Percentiles rank a stretch among this genome's conserved stretches.
phyloP scores from a whole-genome alignment of 1,284 basidiomycete species.

The Rhizoctonia solani region DNA sequence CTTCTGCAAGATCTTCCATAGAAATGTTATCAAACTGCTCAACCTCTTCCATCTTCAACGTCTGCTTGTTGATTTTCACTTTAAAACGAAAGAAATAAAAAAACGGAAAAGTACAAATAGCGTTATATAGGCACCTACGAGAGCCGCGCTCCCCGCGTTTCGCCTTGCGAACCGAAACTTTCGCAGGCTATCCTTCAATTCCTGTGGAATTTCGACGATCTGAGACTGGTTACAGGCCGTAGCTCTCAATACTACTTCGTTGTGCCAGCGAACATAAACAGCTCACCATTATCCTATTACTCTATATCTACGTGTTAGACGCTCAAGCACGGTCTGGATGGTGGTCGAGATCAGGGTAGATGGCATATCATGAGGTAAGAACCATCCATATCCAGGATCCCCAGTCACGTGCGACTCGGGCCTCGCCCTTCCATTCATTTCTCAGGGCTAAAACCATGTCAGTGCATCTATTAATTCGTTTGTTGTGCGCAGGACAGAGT shows the following conservation, averaged over 20 bases:
- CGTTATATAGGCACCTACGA: slow-evolving; percentile 53
- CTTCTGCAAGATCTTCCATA: slow-evolving; percentile 83
- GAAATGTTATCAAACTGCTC: slow-evolving; percentile 75
- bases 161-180: slow-evolving; percentile 82
- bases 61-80: slow-evolving; percentile 85
- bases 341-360: slow-evolving; percentile 7
- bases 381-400: no score
- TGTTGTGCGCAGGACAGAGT: no score
- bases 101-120: neutral
- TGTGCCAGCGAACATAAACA: neutral
- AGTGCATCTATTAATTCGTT: no score
- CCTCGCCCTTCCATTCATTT: neutral
- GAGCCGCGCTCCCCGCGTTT: slow-evolving; percentile 69
- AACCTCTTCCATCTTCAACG: slow-evolving; percentile 78
- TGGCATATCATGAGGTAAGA: neutral
- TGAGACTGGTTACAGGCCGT: slow-evolving; percentile 53
- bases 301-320: neutral
- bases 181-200: slow-evolving; percentile 72
- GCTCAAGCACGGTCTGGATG: neutral
- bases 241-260: neutral
- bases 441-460: neutral
- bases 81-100: neutral
- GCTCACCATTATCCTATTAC: slow-evolving; percentile 1
- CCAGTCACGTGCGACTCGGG: slow-evolving; percentile 1
- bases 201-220: slow-evolving; percentile 82